Percentiles rank a stretch among this genome's conserved stretches.
Conservation (phyloP, 2,329 filamentous ascomycete genomes). For the Clarireedia hainanense region DNA sequence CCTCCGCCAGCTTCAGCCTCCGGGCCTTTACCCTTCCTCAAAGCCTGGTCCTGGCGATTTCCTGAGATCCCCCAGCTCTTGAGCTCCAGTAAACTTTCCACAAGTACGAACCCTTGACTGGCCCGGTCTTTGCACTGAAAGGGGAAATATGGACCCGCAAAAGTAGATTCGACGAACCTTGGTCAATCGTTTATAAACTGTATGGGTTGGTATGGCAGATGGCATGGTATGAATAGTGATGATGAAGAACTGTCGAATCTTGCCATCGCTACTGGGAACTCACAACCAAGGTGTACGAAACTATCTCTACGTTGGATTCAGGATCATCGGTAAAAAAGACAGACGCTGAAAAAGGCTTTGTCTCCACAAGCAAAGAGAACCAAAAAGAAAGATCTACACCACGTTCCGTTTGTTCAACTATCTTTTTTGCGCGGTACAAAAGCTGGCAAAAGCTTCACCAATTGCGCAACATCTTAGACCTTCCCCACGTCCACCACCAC, state of each 20-base stretch:
- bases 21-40: not conserved
- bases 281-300: constrained; percentile 13
- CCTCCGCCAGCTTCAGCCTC: not conserved
- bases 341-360: not conserved
- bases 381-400: not conserved
- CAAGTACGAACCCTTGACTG: not conserved
- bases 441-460: constrained; percentile 7
- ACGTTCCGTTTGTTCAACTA: not conserved
- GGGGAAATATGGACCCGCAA: constrained; percentile 7
- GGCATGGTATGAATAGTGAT: constrained; percentile 18
- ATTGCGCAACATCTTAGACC: constrained; percentile 8
- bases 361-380: not conserved
- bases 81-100: not conserved
- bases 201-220: no score
- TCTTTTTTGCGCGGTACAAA: constrained; percentile 6
- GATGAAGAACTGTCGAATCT: constrained; percentile 25
- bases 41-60: not conserved
- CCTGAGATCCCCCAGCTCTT: not conserved
- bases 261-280: constrained; percentile 23
- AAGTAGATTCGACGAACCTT: constrained; percentile 4
- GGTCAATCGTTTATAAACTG: constrained; percentile 3
- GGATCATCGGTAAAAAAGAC: not conserved
- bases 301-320: constrained; percentile 4
- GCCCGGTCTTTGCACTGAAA: constrained; percentile 4
- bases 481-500: constrained; percentile 8